These are phyloP conservation scores for Atractiella rhizophila DNA, from an alignment of 768 basidiomycete species.

Conservation along the genomic window DNA sequence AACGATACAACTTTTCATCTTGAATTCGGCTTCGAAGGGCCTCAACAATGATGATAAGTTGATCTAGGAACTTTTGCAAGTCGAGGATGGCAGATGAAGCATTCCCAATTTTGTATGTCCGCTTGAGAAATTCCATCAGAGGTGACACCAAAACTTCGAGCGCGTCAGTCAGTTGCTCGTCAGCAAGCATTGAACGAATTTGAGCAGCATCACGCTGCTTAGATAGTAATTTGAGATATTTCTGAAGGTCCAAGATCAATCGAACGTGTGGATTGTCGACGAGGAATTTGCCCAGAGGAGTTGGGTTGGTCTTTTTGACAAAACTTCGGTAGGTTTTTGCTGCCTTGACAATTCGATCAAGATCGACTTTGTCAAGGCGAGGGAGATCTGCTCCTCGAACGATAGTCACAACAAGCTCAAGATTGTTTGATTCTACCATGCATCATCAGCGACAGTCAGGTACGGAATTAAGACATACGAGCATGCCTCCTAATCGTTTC, in stretches of 20 bases:
- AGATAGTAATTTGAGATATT: slow-evolving; percentile 4
- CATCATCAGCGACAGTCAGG: background rate
- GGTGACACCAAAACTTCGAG: slow-evolving; percentile 7
- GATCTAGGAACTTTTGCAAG: slow-evolving; percentile 6
- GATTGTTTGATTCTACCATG: slow-evolving; percentile 6
- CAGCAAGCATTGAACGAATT: slow-evolving; percentile 6
- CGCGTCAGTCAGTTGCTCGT: slow-evolving; percentile 7
- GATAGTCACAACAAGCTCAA: slow-evolving; percentile 12
- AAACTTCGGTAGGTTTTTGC: slow-evolving; percentile 4
- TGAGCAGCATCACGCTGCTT: slow-evolving; percentile 5
- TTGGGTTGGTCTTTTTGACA: slow-evolving; percentile 5
- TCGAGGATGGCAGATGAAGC: slow-evolving; percentile 8
- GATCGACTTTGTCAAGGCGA: slow-evolving; percentile 5
- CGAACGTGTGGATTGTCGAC: slow-evolving; percentile 10
- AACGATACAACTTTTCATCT: too few species aligned
- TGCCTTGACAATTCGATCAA: slow-evolving; percentile 5
- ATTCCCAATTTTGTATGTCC: slow-evolving; percentile 6
- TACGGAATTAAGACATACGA: background rate
- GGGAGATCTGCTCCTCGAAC: slow-evolving; percentile 10
- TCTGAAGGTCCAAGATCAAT: slow-evolving; percentile 10
- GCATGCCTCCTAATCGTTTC: slow-evolving; percentile 7
- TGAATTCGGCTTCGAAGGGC: slow-evolving; percentile 6
- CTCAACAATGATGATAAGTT: slow-evolving; percentile 12
- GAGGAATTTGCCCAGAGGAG: slow-evolving; percentile 1
- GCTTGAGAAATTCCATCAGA: slow-evolving; percentile 4